These are phyloP conservation scores for Cardamine occulta DNA, from an alignment of 345 rosid genomes.

Conservation along the genomic window DNA sequence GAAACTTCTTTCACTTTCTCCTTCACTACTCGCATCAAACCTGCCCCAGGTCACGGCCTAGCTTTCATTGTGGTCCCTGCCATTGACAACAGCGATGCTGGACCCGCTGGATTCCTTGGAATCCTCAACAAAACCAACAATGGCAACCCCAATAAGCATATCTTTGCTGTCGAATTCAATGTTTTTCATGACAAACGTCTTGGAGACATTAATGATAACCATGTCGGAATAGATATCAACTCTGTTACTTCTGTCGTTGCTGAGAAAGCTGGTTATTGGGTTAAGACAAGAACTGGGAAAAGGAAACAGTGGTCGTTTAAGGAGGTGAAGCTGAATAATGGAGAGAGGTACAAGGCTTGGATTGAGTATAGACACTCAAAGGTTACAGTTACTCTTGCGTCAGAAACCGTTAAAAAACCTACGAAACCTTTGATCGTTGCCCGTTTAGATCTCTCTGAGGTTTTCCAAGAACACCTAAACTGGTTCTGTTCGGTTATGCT, in stretches of 20 bases:
- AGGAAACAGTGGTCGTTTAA: conserved; percentile 12
- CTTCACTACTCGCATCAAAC: neutral
- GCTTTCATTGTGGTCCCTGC: neutral
- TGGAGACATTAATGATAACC: conserved; percentile 13
- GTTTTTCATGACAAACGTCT: conserved; percentile 1
- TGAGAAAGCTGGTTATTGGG: conserved; percentile 21
- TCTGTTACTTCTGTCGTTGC: neutral
- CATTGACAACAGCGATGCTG: neutral
- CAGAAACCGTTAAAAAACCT: conserved; percentile 12
- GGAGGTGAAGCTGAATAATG: neutral
- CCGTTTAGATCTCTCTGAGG: conserved; percentile 1
- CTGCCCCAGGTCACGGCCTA: conserved; percentile 1
- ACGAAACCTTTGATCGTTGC: conserved; percentile 26
- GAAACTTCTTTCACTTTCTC: conserved; percentile 13
- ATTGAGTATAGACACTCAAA: neutral
- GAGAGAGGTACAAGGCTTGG: conserved; percentile 30
- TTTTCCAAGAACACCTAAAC: neutral
- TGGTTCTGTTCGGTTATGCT: neutral
- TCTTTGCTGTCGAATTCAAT: neutral
- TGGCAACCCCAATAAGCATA: neutral
- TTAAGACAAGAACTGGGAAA: conserved; percentile 10
- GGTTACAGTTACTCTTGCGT: conserved; percentile 12
- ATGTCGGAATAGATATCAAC: neutral
- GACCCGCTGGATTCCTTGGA: neutral
- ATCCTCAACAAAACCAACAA: neutral